Evolutionary conservation across 176 grass and related monocot species (phyloP).

Genomic region (Puya raimondii): DNA sequence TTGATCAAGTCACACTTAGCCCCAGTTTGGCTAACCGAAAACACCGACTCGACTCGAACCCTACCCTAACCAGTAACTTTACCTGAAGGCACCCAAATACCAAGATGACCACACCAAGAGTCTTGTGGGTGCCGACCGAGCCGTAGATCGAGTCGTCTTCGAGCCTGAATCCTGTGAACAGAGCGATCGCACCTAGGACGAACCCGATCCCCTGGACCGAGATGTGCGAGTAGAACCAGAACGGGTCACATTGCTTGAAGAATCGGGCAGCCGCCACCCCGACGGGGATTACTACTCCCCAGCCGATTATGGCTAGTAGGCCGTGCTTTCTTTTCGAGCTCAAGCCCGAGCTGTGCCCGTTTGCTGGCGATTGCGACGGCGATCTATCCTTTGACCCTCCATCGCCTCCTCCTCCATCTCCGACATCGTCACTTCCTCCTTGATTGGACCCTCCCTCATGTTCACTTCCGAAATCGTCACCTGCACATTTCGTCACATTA

Average conservation of each 20-base stretch:
- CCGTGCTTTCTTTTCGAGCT: constrained; percentile 18
- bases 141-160: constrained; percentile 16
- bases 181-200: constrained; percentile 7
- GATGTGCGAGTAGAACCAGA: constrained; percentile 36
- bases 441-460: neutral
- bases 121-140: constrained; percentile 11
- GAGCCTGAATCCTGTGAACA: constrained; percentile 28
- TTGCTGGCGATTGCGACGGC: neutral
- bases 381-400: neutral
- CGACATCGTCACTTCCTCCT: neutral
- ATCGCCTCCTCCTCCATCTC: neutral
- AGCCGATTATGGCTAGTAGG: constrained; percentile 15
- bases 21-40: neutral
- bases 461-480: neutral
- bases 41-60: no score
- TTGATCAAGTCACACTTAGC: neutral
- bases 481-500: neutral
- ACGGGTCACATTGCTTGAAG: constrained; percentile 17
- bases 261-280: constrained; percentile 25
- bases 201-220: constrained; percentile 22
- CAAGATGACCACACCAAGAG: constrained; percentile 18
- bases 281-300: constrained; percentile 16
- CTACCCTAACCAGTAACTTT: neutral
- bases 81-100: constrained; percentile 22
- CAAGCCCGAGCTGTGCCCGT: neutral